Base-by-base conservation (phyloP, 257 asterid species). In the Solanum corneliomulleri region DNA sequence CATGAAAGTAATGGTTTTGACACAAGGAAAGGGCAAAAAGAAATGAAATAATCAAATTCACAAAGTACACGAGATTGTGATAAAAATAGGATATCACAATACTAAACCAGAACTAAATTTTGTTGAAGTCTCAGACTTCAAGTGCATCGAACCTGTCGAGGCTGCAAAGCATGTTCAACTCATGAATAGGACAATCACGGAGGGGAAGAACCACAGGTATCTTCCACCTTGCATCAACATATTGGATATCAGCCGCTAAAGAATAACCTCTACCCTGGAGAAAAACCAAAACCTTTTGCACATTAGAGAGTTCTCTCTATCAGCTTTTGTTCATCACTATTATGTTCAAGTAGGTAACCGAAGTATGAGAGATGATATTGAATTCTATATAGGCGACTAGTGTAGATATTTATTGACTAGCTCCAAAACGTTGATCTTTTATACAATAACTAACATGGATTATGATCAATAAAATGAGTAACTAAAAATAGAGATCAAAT, bases 221-320 rank as follows among this genome's bases (percentile, higher is more conserved):
- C 88, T 89, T 90, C 98, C 98, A 94, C 91, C 99, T 93, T 82
- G 98, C 96, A 91, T 96, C 98, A 88, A 94, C 95, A 90, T 91
- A 96, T 82, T 95, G 99, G 89, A 96, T 94, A 91, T 96, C 98
- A 58, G 98, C 98, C 69, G 99, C 96, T 87, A 96, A 89, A 29
- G 98, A 95, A 91, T 93, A 96, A 87, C 99, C 99, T 89, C 90
- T 93, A 45, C 99, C 99, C 99, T 96, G 95, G 69, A 71, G 83
- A 89, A 89, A 52, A 64, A 77, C 21, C 60, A 69, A 85, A 41
- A 74, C 11, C 9, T 68, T 85, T 44, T 69, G 33, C 68, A 85
- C 62, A 85, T 72, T 29, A 85, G 87, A 52, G 2, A 11, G 31
- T 72, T 66, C 44, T 69, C 86, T 60, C 60, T n/a, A 4, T 47